Evolutionary conservation across 495 filamentous ascomycete species (phyloP).

Genomic region (Penicillium canescens): DNA sequence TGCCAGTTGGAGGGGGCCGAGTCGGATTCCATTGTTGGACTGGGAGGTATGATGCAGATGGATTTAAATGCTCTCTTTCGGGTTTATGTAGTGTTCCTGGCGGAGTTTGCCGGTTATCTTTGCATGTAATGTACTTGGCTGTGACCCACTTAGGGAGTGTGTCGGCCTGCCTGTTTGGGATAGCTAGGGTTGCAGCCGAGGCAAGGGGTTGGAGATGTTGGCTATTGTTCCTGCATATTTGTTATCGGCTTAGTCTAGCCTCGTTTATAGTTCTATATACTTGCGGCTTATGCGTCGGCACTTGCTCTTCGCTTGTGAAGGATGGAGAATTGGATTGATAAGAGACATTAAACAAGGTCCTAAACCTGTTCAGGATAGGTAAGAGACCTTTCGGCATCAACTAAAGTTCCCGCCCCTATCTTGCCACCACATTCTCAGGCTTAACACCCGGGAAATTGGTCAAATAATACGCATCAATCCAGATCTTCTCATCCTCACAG

Average conservation of each 20-base stretch:
- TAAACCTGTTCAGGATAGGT: background rate
- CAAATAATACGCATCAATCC: slow-evolving; percentile 36
- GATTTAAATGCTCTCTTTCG: too few relatives aligned
- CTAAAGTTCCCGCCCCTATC: background rate
- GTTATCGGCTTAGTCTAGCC: too few relatives aligned
- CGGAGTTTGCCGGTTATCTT: too few relatives aligned
- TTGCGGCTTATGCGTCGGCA: too few relatives aligned
- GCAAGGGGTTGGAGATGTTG: background rate
- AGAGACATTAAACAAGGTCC: background rate
- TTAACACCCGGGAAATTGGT: slow-evolving; percentile 31
- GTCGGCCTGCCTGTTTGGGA: slow-evolving; percentile 29
- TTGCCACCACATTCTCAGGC: slow-evolving; percentile 32
- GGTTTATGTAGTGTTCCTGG: too few relatives aligned
- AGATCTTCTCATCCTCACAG: slow-evolving; percentile 29
- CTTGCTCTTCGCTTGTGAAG: too few relatives aligned
- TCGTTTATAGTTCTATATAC: too few relatives aligned
- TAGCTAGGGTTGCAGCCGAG: slow-evolving; percentile 2
- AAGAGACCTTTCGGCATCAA: too few relatives aligned
- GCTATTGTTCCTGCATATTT: background rate
- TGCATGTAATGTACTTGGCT: background rate
- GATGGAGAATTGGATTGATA: too few relatives aligned
- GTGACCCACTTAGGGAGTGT: slow-evolving; percentile 5
- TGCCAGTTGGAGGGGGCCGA: slow-evolving; percentile 17
- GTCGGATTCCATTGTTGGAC: background rate
- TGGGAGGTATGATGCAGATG: too few relatives aligned